phyloP scores from a whole-genome alignment of 179 eudicot species.

The Gypsophila paniculata region DNA sequence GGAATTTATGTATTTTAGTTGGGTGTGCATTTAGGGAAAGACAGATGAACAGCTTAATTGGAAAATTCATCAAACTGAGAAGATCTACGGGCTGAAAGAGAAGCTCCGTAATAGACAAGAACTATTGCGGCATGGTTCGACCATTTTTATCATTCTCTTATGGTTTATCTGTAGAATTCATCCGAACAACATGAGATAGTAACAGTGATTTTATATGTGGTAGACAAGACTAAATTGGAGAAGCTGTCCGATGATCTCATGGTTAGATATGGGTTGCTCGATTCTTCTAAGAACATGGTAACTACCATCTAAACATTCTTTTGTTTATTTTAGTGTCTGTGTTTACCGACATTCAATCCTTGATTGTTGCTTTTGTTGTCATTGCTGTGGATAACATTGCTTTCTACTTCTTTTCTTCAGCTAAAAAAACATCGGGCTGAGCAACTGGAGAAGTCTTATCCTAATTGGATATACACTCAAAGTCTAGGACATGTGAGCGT shows the following conservation, averaged over 20 bases:
- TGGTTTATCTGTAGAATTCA: conserved; percentile 13
- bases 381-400: background rate
- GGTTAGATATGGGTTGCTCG: conserved; percentile 58
- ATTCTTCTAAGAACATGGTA: conserved; percentile 68
- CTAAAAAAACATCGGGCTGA: conserved; percentile 69
- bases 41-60: conserved; percentile 83
- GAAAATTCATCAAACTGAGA: conserved; percentile 77
- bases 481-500: conserved; percentile 77
- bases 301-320: background rate
- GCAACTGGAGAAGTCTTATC: conserved; percentile 86
- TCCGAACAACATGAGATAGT: background rate
- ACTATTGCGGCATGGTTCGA: conserved; percentile 56
- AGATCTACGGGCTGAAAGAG: conserved; percentile 57
- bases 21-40: conserved; percentile 51
- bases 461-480: conserved; percentile 84
- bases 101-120: conserved; percentile 59
- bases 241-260: conserved; percentile 64
- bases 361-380: too few species aligned
- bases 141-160: conserved; percentile 12
- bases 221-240: conserved; percentile 69
- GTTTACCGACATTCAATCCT: too few species aligned
- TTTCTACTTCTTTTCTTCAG: conserved; percentile 41
- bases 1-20: conserved; percentile 16
- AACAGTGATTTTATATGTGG: conserved; percentile 13
- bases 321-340: background rate